phyloP scores from a whole-genome alignment of 1,139 yeast genomes.

The Geotrichum histeridarum region DNA sequence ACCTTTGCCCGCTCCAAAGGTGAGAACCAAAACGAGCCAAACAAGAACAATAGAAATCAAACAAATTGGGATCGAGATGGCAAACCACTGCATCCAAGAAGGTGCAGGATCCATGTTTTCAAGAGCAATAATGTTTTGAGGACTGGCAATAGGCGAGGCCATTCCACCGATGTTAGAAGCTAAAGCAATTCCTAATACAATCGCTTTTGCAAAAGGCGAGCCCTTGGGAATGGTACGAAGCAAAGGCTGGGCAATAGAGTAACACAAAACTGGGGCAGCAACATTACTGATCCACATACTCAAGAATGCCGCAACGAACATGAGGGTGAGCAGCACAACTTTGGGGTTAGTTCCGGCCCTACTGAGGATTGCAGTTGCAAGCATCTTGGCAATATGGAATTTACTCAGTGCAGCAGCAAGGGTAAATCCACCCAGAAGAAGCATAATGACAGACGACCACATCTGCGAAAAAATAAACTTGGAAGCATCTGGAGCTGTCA shows the following conservation, averaged over 20 bases:
- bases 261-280: constrained; percentile 91
- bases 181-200: constrained; percentile 83
- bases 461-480: constrained; percentile 71
- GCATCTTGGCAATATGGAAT: constrained; percentile 77
- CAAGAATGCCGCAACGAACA: constrained; percentile 78
- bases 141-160: constrained; percentile 95
- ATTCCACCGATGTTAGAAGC: constrained; percentile 93
- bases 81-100: constrained; percentile 94
- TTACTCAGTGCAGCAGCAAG: constrained; percentile 90
- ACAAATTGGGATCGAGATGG: constrained; percentile 76
- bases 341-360: constrained; percentile 84
- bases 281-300: constrained; percentile 97
- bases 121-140: constrained; percentile 86
- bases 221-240: constrained; percentile 75
- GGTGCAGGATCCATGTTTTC: constrained; percentile 86
- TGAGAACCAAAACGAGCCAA: constrained; percentile 65
- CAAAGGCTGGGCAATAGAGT: constrained; percentile 82
- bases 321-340: constrained; percentile 65
- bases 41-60: constrained; percentile 55
- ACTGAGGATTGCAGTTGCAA: constrained; percentile 74
- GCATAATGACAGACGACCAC: constrained; percentile 94
- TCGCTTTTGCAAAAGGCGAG: constrained; percentile 72
- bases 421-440: constrained; percentile 87
- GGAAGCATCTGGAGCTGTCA: constrained; percentile 66
- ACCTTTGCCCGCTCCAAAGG: constrained; percentile 56